These are phyloP conservation scores for Grosmannia huntii DNA, from an alignment of 2,329 filamentous ascomycete species.

Conservation along the genomic window DNA sequence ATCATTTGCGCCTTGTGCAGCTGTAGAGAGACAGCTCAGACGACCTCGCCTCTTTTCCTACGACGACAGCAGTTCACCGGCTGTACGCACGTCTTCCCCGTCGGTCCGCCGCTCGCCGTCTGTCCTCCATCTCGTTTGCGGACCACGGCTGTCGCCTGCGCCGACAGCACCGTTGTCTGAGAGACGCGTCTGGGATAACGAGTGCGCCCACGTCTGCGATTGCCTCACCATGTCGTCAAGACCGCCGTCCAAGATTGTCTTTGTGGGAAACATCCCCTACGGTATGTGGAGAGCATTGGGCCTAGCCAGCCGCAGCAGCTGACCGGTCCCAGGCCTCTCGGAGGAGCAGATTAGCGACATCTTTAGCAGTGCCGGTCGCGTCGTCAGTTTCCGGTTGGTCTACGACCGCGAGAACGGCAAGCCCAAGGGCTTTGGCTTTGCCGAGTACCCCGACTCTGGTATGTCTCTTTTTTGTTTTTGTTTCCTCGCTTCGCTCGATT, in stretches of 20 bases:
- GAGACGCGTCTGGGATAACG: no score
- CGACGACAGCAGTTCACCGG: no score
- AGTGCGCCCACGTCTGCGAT: no score
- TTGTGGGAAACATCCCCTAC: conserved; percentile 79
- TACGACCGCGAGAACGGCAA: conserved; percentile 92
- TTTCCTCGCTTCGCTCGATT: background rate
- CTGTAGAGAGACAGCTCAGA: no score
- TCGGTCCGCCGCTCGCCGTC: no score
- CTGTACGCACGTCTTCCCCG: no score
- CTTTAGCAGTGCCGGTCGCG: conserved; percentile 79
- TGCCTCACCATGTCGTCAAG: conserved; percentile 30
- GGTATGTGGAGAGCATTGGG: conserved; percentile 29
- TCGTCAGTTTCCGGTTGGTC: conserved; percentile 83
- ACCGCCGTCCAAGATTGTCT: conserved; percentile 66
- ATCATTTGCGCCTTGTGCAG: no score
- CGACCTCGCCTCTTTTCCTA: no score
- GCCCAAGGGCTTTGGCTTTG: conserved; percentile 93
- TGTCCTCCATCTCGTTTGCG: no score
- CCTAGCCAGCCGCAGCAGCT: background rate
- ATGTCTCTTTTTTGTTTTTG: conserved; percentile 13
- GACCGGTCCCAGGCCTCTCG: conserved; percentile 54
- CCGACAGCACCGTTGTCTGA: no score
- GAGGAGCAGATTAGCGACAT: conserved; percentile 95
- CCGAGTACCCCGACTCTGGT: conserved; percentile 89
- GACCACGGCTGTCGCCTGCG: background rate